Conservation (phyloP, 768 basidiomycete species). For the Suillus bovinus region DNA sequence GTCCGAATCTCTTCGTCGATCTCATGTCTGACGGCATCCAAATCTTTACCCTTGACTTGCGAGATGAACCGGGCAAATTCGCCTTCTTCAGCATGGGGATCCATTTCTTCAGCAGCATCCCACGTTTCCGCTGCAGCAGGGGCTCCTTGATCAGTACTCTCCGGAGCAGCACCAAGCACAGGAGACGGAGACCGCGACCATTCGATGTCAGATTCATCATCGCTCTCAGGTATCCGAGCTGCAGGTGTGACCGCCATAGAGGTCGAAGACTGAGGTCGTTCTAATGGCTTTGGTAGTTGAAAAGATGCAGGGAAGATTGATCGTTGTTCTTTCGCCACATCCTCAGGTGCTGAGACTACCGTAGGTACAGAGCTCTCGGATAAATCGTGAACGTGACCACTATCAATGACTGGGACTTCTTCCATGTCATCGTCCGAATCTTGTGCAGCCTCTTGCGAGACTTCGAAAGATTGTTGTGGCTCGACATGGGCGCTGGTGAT, state of each 20-base stretch:
- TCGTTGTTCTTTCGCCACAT: constrained; percentile 10
- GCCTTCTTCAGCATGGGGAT: constrained; percentile 73
- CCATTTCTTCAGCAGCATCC: constrained; percentile 88
- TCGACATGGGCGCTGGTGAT: constrained; percentile 3
- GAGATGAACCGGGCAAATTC: constrained; percentile 94
- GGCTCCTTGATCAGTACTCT: constrained; percentile 1
- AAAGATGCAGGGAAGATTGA: constrained; percentile 5
- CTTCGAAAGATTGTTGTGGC: background rate
- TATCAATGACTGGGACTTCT: constrained; percentile 24
- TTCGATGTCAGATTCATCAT: constrained; percentile 27
- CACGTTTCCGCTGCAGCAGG: constrained; percentile 47
- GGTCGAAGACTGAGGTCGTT: constrained; percentile 13
- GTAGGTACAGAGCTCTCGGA: constrained; percentile 1
- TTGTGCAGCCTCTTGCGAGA: constrained; percentile 10
- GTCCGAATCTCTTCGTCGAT: constrained; percentile 89
- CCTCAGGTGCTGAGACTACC: constrained; percentile 15
- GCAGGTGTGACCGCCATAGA: constrained; percentile 7
- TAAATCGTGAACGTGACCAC: background rate
- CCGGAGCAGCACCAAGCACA: constrained; percentile 4
- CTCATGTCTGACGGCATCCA: constrained; percentile 80
- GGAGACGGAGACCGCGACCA: constrained; percentile 46
- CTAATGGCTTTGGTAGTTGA: constrained; percentile 8
- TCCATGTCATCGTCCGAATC: constrained; percentile 42
- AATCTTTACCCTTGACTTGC: constrained; percentile 83
- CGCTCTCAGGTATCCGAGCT: constrained; percentile 17